A percentile compares a stretch with the other conserved stretches of the same genome.
Conservation (phyloP, 1,139 yeast genomes). For the Lodderomyces elongisporus region DNA sequence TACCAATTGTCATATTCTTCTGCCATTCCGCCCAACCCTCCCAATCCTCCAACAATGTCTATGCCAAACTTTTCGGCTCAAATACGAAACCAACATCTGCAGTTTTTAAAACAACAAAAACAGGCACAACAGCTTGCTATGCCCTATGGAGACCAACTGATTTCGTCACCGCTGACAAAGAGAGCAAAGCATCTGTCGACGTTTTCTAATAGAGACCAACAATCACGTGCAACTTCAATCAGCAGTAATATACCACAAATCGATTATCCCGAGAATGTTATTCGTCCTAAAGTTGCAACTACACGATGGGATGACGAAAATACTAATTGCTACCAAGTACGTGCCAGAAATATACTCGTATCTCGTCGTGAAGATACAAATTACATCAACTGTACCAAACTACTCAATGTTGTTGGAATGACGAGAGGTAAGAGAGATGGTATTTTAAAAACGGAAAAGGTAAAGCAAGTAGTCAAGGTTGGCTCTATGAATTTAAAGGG, state of each 20-base stretch:
- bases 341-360: slow-evolving; percentile 40
- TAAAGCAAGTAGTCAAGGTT: slow-evolving; percentile 42
- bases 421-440: slow-evolving; percentile 97
- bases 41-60: slow-evolving; percentile 2
- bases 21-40: slow-evolving; percentile 3
- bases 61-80: slow-evolving; percentile 9
- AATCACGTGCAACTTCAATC: slow-evolving; percentile 16
- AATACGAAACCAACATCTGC: slow-evolving; percentile 7
- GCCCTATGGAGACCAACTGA: slow-evolving; percentile 3
- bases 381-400: slow-evolving; percentile 53
- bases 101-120: background rate
- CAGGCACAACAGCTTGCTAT: slow-evolving; percentile 2
- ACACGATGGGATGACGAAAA: slow-evolving; percentile 46
- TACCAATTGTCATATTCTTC: slow-evolving; percentile 10
- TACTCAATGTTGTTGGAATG: slow-evolving; percentile 89
- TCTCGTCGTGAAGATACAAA: slow-evolving; percentile 50
- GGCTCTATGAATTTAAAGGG: slow-evolving; percentile 55
- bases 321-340: slow-evolving; percentile 47
- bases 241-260: slow-evolving; percentile 12
- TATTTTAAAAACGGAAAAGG: slow-evolving; percentile 50
- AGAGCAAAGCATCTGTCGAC: slow-evolving; percentile 5
- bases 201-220: slow-evolving; percentile 8
- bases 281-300: slow-evolving; percentile 40
- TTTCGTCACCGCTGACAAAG: slow-evolving; percentile 6
- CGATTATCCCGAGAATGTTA: slow-evolving; percentile 14